Evolutionary conservation across 305 asterid genomes (phyloP).

Genomic region (Fraxinus baroniana): DNA sequence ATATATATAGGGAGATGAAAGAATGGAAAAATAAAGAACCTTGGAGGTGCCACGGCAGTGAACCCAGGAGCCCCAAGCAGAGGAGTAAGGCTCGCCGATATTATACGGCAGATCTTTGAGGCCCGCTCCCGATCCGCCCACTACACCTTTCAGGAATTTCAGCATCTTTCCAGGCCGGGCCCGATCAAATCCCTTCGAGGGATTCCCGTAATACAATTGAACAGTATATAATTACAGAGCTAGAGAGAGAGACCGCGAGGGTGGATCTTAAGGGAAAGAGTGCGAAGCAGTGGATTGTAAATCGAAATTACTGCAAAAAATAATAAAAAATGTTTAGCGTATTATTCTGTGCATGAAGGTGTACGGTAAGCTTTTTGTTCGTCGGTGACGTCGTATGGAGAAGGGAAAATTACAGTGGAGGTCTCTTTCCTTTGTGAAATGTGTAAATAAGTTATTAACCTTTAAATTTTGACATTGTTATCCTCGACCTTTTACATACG

Average conservation of each 20-base stretch:
- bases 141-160: conserved; percentile 91
- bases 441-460: background rate
- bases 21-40: conserved; percentile 37
- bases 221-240: background rate
- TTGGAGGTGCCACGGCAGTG: conserved; percentile 92
- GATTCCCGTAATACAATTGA: background rate
- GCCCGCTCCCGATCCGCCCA: conserved; percentile 91
- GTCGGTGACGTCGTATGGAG: background rate
- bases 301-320: background rate
- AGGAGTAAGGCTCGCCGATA: conserved; percentile 93
- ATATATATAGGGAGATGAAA: background rate
- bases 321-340: background rate
- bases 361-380: background rate
- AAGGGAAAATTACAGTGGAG: background rate
- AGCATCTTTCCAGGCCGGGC: conserved; percentile 53
- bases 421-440: background rate
- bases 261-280: conserved; percentile 20
- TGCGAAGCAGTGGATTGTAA: background rate
- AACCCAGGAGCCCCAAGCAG: conserved; percentile 99
- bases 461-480: background rate
- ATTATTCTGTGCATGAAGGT: background rate
- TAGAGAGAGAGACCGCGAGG: conserved; percentile 4
- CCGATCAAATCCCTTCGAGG: conserved; percentile 11
- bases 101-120: conserved; percentile 92
- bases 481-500: background rate